Evolutionary conservation across 2,329 filamentous ascomycete species (phyloP), one percentile per base, ranked within the genome.

Genomic region (Cercospora beticola): DNA sequence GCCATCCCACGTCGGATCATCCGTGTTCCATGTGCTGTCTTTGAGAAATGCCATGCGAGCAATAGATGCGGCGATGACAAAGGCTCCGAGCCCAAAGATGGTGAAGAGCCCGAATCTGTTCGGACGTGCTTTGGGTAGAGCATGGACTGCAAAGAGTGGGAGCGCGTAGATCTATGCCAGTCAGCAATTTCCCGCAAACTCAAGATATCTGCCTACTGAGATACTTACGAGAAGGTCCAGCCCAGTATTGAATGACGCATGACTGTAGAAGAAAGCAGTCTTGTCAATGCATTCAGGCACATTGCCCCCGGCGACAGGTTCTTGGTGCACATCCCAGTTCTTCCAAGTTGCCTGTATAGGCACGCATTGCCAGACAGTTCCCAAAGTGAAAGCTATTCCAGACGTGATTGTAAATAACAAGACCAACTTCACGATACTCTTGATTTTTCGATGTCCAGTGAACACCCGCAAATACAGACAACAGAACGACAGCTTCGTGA

Each of bases 401-500:
- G 70, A 74, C 1, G 58, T 1, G 8, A 68, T 54, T 4, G 57
- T 68, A 16, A 73, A 68, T 33, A 74, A 60, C 12, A 33, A 59
- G 3, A 65, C 59, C 2, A 67, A 64, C 16, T 58, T 62, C 23
- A 58, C 64, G 4, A 74, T 70, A 6, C n/a, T 58, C 49, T 33
- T 58, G 8, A 70, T 23, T 33, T 52, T 62, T 31, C 54, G 63
- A 57, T 73, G 73, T 12, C 58, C 49, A 30, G 62, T 60, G 60
- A 75, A 76, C 26, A 74, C 70, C 10, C 73, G 62, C 28, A 75
- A 54, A 46, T 76, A 76, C 21, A 76, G 63, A 57, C 70, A 67
- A 58, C 74, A 75, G 46, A 76, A 75, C 7, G 70, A 72, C 40
- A 76, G 57, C 60, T 76, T 76, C 10, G 74, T 76, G 49, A 75